A percentile compares a stretch with the other conserved stretches of the same genome.
These are phyloP conservation scores for Grosmannia clavigera DNA, from an alignment of 2,329 filamentous ascomycete genomes.

Conservation along the genomic window DNA sequence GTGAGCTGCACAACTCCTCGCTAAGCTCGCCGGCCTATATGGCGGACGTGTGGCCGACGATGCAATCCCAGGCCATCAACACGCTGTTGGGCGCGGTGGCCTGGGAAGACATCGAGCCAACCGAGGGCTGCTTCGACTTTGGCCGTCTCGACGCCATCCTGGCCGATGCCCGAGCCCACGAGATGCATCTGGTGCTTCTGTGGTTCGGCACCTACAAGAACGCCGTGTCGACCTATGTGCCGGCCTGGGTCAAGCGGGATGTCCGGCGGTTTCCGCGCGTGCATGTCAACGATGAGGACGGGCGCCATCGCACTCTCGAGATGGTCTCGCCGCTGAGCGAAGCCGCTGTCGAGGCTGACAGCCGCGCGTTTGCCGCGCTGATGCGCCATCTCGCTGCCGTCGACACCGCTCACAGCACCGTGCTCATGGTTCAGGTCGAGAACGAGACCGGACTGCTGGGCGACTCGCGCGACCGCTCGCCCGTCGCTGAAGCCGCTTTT, in stretches of 20 bases:
- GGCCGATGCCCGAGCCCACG: slow-evolving; percentile 11
- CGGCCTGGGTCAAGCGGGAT: slow-evolving; percentile 17
- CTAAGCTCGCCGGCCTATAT: slow-evolving; percentile 17
- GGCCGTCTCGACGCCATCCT: slow-evolving; percentile 16
- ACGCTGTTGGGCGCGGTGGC: slow-evolving; percentile 19
- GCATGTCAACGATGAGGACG: slow-evolving; percentile 17
- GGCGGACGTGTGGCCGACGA: slow-evolving; percentile 13
- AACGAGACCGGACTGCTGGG: slow-evolving; percentile 41
- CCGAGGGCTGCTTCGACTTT: slow-evolving; percentile 18
- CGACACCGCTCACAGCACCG: slow-evolving; percentile 32
- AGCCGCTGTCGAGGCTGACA: slow-evolving; percentile 14
- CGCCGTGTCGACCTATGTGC: slow-evolving; percentile 13
- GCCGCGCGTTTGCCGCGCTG: slow-evolving; percentile 17
- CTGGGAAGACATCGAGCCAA: slow-evolving; percentile 20
- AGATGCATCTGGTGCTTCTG: slow-evolving; percentile 15
- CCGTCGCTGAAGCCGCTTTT: slow-evolving; percentile 28
- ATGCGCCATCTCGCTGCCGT: slow-evolving; percentile 25
- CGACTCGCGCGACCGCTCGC: slow-evolving; percentile 35
- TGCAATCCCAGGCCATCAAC: slow-evolving; percentile 17
- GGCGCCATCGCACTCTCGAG: slow-evolving; percentile 14
- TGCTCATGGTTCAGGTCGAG: slow-evolving; percentile 46
- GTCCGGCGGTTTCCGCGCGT: slow-evolving; percentile 15
- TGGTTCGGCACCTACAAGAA: slow-evolving; percentile 19
- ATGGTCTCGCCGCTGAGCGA: slow-evolving; percentile 17
- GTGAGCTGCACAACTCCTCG: slow-evolving; percentile 20